A percentile compares a stretch with the other conserved stretches of the same genome.
phyloP scores from a whole-genome alignment of 2,329 filamentous ascomycete species.

The Colletotrichum salicis region DNA sequence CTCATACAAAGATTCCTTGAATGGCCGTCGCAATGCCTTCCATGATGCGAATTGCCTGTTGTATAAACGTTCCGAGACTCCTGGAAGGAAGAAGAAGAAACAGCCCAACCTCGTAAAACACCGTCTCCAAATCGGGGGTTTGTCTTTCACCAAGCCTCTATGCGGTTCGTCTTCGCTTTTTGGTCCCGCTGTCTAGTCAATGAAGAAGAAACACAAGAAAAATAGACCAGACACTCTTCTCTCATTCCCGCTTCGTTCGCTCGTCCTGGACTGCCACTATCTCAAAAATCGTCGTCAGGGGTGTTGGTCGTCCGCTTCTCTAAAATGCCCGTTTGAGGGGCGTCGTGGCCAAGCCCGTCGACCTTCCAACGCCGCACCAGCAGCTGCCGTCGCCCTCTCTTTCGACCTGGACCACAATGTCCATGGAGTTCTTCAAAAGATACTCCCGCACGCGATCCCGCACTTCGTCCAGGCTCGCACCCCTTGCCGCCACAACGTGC shows the following conservation, averaged over 20 bases:
- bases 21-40: constrained; percentile 27
- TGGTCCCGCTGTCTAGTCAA: constrained; percentile 3
- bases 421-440: constrained; percentile 76
- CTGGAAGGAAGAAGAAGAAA: background rate
- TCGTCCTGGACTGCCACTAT: background rate
- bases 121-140: background rate
- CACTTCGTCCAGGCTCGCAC: constrained; percentile 83
- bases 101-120: background rate
- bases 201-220: background rate
- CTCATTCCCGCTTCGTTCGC: background rate
- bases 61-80: constrained; percentile 19
- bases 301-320: constrained; percentile 12
- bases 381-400: constrained; percentile 77
- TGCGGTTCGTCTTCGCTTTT: background rate
- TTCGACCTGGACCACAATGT: constrained; percentile 89
- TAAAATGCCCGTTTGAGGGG: constrained; percentile 49
- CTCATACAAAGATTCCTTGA: constrained; percentile 27
- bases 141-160: background rate
- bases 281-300: constrained; percentile 15
- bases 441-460: constrained; percentile 80
- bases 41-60: constrained; percentile 10
- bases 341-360: constrained; percentile 40
- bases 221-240: background rate
- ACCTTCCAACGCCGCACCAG: constrained; percentile 62
- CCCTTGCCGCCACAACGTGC: constrained; percentile 80